Conservation (phyloP, 306 rosid genomes). For the Trichosanthes truncata region DNA sequence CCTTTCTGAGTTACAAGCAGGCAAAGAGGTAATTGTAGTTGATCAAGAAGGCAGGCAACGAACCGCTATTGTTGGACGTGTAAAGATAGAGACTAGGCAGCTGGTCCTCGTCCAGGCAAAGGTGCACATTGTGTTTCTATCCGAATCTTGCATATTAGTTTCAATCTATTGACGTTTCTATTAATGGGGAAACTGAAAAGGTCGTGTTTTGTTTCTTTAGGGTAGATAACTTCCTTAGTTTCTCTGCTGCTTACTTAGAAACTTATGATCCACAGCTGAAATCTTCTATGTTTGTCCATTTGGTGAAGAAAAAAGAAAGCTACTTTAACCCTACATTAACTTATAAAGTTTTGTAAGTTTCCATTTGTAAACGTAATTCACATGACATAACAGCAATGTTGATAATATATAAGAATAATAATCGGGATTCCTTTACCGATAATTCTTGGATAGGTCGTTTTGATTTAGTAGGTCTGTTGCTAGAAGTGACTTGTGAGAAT, state of each 20-base stretch:
- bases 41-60: constrained; percentile 70
- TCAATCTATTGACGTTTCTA: neutral
- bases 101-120: constrained; percentile 81
- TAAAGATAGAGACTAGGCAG: constrained; percentile 78
- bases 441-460: neutral
- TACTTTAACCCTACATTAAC: neutral
- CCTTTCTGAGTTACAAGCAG: constrained; percentile 74
- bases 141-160: neutral
- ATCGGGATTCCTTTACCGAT: neutral
- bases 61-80: constrained; percentile 69
- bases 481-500: neutral
- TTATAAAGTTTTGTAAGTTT: neutral
- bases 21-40: constrained; percentile 74
- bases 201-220: neutral
- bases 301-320: neutral
- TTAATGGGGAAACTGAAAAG: neutral
- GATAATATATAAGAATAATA: neutral
- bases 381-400: no score
- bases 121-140: constrained; percentile 23
- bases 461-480: neutral
- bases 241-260: neutral
- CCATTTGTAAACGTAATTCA: neutral
- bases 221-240: neutral
- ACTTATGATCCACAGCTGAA: neutral
- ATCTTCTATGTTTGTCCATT: neutral